Conservation (phyloP, 495 filamentous ascomycete species). For the Penicillium alfredii region DNA sequence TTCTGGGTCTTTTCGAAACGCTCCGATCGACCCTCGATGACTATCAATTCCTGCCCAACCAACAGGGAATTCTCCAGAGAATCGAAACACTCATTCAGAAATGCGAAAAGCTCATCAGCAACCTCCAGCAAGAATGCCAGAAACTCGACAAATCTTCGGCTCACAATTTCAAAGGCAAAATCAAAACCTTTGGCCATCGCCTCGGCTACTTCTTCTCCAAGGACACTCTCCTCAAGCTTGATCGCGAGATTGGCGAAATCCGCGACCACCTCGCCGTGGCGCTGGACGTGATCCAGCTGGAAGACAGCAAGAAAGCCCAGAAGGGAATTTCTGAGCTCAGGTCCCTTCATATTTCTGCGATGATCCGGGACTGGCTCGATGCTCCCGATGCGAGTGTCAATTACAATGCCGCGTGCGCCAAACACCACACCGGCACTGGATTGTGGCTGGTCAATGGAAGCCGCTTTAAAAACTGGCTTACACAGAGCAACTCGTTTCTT, state of each 20-base stretch:
- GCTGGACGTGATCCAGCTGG: background rate
- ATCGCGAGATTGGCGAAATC: background rate
- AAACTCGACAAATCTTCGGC: background rate
- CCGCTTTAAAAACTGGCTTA: slow-evolving; percentile 28
- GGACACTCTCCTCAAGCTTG: background rate
- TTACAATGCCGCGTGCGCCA: slow-evolving; percentile 20
- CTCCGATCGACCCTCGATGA: background rate
- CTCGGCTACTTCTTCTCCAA: background rate
- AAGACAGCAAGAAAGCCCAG: background rate
- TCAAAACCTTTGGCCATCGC: background rate
- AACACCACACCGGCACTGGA: slow-evolving; percentile 22
- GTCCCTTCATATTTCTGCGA: slow-evolving; percentile 17
- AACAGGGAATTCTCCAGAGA: background rate
- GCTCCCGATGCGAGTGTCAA: slow-evolving; percentile 27
- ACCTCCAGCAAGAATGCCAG: background rate
- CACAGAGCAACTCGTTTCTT: slow-evolving; percentile 28
- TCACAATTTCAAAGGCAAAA: background rate
- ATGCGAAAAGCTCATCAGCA: background rate
- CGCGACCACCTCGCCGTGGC: background rate
- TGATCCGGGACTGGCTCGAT: slow-evolving; percentile 24
- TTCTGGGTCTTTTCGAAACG: background rate
- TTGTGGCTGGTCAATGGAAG: slow-evolving; percentile 27
- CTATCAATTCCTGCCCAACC: background rate
- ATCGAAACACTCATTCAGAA: background rate
- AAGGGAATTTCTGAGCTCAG: background rate